A percentile compares a stretch with the other conserved stretches of the same genome.
These are phyloP conservation scores for Syncephalastrum contaminatum DNA, from an alignment of 371 early-diverging fungal genomes.

Conservation along the genomic window DNA sequence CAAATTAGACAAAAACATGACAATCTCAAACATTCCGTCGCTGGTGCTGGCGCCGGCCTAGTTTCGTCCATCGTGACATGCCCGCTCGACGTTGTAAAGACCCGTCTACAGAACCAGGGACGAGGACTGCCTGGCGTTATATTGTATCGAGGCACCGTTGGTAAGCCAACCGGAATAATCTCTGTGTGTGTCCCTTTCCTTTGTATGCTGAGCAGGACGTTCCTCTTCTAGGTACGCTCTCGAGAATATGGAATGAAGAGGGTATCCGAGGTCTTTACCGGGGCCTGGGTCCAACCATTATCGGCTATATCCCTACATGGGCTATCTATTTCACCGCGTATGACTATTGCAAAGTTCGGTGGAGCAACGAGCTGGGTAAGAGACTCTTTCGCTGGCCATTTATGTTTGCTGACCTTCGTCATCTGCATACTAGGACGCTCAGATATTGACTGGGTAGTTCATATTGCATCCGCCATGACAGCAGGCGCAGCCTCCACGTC, in stretches of 20 bases:
- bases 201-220: neutral
- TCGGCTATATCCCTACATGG: conserved; percentile 92
- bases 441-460: conserved; percentile 61
- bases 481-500: conserved; percentile 84
- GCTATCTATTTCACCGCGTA: conserved; percentile 87
- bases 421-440: conserved; percentile 25
- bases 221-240: conserved; percentile 54
- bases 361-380: conserved; percentile 13
- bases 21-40: conserved; percentile 74
- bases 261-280: conserved; percentile 89
- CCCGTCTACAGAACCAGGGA: conserved; percentile 91
- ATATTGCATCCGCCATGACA: conserved; percentile 83
- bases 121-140: conserved; percentile 35
- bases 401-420: neutral
- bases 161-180: conserved; percentile 10
- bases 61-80: conserved; percentile 83
- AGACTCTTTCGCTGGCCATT: neutral
- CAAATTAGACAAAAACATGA: conserved; percentile 44
- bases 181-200: neutral
- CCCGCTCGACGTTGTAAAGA: conserved; percentile 95
- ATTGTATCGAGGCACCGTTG: conserved; percentile 48
- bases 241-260: conserved; percentile 80
- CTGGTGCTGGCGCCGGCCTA: conserved; percentile 84
- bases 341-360: conserved; percentile 61
- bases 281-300: conserved; percentile 85